phyloP scores from a whole-genome alignment of 2,329 filamentous ascomycete genomes.

The Talaromyces sp. region DNA sequence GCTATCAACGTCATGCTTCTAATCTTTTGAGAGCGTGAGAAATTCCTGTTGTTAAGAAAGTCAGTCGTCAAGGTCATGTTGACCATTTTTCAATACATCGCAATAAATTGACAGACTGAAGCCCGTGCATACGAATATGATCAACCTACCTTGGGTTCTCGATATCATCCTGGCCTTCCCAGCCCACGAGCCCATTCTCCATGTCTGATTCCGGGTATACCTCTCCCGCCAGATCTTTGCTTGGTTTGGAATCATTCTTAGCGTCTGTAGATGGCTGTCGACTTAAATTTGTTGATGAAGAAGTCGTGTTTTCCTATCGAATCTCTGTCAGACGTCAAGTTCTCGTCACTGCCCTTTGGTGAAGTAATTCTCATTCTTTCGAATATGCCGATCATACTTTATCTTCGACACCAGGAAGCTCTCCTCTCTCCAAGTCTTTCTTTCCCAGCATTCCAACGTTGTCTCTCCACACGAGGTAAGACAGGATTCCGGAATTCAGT shows the following conservation, averaged over 20 bases:
- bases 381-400: not conserved
- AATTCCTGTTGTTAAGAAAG: not conserved
- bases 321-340: not conserved
- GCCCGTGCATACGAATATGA: not conserved
- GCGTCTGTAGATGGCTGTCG: not conserved
- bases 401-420: not conserved
- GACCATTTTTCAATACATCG: not conserved
- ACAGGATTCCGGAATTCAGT: not conserved
- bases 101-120: not conserved
- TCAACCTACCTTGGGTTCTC: constrained; percentile 2
- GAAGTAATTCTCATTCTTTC: not conserved
- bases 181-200: constrained; percentile 3
- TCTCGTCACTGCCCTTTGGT: not conserved
- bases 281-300: not conserved
- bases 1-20: not conserved
- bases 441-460: not conserved
- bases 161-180: constrained; percentile 8
- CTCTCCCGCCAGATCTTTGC: not conserved
- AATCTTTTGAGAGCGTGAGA: not conserved
- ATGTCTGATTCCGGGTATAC: constrained; percentile 3
- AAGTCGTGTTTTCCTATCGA: not conserved
- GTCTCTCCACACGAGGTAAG: not conserved
- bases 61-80: not conserved
- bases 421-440: not conserved
- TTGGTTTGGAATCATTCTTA: not conserved